These are phyloP conservation scores for Rauvolfia tetraphylla DNA, from an alignment of 257 asterid genomes.

Conservation along the genomic window DNA sequence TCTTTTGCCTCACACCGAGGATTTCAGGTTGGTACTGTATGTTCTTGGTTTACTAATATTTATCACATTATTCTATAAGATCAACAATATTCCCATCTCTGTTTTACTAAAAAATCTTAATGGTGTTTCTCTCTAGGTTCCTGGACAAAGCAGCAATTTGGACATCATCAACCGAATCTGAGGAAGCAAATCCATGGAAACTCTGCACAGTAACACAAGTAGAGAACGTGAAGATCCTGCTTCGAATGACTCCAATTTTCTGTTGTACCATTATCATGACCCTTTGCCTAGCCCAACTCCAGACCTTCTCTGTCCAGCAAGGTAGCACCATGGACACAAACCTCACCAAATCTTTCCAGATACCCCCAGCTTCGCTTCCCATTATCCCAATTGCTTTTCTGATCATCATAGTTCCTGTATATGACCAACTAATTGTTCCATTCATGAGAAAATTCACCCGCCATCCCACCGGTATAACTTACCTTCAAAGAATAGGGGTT, in stretches of 20 bases:
- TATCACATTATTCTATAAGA: neutral
- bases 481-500: constrained; percentile 70
- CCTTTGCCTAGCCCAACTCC: constrained; percentile 75
- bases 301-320: constrained; percentile 68
- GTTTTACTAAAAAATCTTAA: neutral
- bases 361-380: constrained; percentile 73
- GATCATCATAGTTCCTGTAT: constrained; percentile 47
- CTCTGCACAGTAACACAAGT: constrained; percentile 82
- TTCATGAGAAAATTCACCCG: constrained; percentile 50
- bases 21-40: constrained; percentile 37
- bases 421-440: constrained; percentile 58
- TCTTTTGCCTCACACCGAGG: constrained; percentile 47
- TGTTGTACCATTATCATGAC: constrained; percentile 77
- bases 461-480: constrained; percentile 60
- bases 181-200: constrained; percentile 45
- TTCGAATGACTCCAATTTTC: constrained; percentile 58
- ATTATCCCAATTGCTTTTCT: constrained; percentile 53
- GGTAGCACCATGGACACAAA: constrained; percentile 68
- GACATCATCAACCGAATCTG: constrained; percentile 22
- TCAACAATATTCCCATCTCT: no score
- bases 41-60: neutral
- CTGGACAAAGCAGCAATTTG: constrained; percentile 72
- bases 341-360: constrained; percentile 39
- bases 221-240: constrained; percentile 66
- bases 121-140: constrained; percentile 33